A percentile compares a stretch with the other conserved stretches of the same genome.
These are phyloP conservation scores for Lentinula raphanica DNA, from an alignment of 768 basidiomycete species.

Conservation along the genomic window DNA sequence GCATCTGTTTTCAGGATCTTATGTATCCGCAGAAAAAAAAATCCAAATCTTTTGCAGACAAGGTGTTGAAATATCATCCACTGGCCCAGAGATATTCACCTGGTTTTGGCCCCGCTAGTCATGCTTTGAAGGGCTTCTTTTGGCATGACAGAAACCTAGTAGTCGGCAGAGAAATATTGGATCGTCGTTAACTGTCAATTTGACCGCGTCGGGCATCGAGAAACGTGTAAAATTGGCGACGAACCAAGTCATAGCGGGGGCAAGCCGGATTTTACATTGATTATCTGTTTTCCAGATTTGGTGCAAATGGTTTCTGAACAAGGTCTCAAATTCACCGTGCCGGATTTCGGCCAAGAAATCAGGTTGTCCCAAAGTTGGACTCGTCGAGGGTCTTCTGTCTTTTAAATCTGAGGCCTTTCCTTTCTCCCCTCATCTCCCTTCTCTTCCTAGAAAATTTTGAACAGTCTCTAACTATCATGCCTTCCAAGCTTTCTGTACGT, in stretches of 20 bases:
- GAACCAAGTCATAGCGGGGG: constrained; percentile 5
- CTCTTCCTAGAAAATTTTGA: constrained; percentile 8
- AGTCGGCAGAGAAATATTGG: constrained; percentile 20
- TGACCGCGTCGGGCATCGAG: constrained; percentile 35
- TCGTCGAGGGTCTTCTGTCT: background rate
- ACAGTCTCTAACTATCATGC: constrained; percentile 33
- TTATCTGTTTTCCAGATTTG: background rate
- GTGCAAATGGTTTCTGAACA: background rate
- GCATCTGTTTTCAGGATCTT: too few relatives aligned
- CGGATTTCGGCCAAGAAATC: constrained; percentile 1
- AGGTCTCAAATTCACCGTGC: background rate
- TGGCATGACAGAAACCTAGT: constrained; percentile 49
- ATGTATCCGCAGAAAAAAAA: too few relatives aligned
- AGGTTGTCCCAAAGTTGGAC: background rate
- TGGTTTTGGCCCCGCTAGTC: background rate
- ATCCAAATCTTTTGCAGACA: too few relatives aligned
- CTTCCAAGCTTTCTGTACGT: constrained; percentile 37
- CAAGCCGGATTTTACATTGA: constrained; percentile 1
- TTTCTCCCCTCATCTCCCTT: constrained; percentile 19
- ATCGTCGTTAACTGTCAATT: constrained; percentile 25
- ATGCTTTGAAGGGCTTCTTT: constrained; percentile 17
- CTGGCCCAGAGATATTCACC: too few relatives aligned
- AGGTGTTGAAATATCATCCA: too few relatives aligned
- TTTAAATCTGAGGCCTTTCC: constrained; percentile 6
- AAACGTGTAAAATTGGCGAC: constrained; percentile 35